Evolutionary conservation across 306 rosid species (phyloP).

Genomic region (Vigna angularis): DNA sequence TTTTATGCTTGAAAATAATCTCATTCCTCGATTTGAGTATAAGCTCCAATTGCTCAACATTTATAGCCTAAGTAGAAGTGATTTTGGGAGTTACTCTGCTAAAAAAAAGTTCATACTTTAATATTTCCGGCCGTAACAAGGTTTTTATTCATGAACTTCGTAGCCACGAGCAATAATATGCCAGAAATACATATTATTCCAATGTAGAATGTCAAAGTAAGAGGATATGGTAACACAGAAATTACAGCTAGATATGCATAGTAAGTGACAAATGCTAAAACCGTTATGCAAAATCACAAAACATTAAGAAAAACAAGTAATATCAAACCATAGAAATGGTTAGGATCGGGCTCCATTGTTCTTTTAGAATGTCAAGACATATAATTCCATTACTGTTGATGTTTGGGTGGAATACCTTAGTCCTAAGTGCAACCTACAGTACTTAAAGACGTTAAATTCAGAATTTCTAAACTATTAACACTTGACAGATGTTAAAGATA

Average conservation of each 20-base stretch:
- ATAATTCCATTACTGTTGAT: slow-evolving; percentile 90
- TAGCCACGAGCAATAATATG: not conserved
- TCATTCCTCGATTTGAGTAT: not conserved
- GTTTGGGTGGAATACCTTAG: slow-evolving; percentile 94
- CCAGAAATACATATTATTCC: not conserved
- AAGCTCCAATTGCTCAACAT: slow-evolving; percentile 21
- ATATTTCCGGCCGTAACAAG: not conserved
- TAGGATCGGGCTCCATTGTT: slow-evolving; percentile 91
- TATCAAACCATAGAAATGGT: slow-evolving; percentile 84
- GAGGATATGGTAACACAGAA: not conserved
- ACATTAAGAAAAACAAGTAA: not conserved
- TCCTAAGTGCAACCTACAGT: slow-evolving; percentile 87
- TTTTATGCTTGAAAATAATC: not conserved
- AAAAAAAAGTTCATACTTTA: too few relatives aligned
- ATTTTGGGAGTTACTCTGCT: too few relatives aligned
- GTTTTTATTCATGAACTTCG: not conserved
- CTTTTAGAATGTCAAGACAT: slow-evolving; percentile 89
- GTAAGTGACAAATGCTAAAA: slow-evolving; percentile 10
- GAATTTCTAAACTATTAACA: not conserved
- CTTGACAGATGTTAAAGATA: slow-evolving; percentile 3
- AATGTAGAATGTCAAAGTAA: not conserved
- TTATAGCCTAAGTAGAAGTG: too few relatives aligned
- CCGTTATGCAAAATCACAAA: not conserved
- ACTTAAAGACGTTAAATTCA: not conserved
- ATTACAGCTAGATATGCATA: slow-evolving; percentile 1